Conservation (phyloP, 2,329 filamentous ascomycete genomes). For the Mycosphaerella sp. region DNA sequence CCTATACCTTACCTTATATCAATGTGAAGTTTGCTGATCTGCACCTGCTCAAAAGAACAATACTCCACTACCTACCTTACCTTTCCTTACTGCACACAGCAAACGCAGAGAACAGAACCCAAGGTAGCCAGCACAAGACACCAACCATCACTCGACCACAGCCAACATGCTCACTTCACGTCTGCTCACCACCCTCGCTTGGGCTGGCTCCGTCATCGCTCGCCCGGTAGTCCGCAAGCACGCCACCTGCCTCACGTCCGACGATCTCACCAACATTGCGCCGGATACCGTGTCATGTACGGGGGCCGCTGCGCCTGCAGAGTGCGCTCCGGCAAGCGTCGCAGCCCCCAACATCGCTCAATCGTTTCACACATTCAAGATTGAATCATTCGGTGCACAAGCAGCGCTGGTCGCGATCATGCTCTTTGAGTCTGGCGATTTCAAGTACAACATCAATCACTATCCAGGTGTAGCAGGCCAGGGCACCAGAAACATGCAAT, state of each 20-base stretch:
- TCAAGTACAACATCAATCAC: constrained; percentile 66
- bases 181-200: constrained; percentile 1
- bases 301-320: constrained; percentile 41
- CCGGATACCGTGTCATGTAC: constrained; percentile 52
- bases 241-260: constrained; percentile 29
- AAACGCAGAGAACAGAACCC: not conserved
- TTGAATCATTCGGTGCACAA: constrained; percentile 54
- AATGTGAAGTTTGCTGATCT: not conserved
- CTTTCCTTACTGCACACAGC: not conserved
- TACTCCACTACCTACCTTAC: not conserved
- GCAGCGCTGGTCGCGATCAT: constrained; percentile 66
- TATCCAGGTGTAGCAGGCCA: constrained; percentile 59
- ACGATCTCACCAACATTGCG: constrained; percentile 50
- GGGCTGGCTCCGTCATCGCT: constrained; percentile 2
- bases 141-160: not conserved
- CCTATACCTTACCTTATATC: not conserved
- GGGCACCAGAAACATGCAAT: constrained; percentile 65
- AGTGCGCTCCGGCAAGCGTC: constrained; percentile 61
- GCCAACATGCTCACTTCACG: constrained; percentile 7
- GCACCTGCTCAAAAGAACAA: not conserved
- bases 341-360: constrained; percentile 53
- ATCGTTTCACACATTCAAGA: constrained; percentile 53
- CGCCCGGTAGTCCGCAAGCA: constrained; percentile 1
- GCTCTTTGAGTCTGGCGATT: constrained; percentile 61
- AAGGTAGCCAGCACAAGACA: not conserved